Percentiles rank a stretch among this genome's conserved stretches.
These are phyloP conservation scores for Tephrocybe sp. DNA, from an alignment of 768 basidiomycete species.

Conservation along the genomic window DNA sequence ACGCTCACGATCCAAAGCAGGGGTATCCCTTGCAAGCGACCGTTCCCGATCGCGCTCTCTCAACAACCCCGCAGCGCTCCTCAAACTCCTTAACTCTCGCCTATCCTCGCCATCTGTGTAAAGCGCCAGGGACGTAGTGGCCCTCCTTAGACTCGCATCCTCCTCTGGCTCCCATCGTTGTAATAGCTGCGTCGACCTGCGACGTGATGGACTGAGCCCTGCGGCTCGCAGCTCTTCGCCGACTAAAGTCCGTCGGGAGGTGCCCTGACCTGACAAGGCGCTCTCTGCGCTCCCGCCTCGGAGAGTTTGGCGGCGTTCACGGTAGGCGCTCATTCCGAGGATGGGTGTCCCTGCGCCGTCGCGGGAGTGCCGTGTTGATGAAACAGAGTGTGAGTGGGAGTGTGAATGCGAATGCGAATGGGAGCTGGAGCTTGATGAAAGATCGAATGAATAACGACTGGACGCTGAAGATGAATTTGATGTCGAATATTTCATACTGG, in stretches of 20 bases:
- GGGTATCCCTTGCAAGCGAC: slow-evolving; percentile 6
- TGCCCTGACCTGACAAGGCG: slow-evolving; percentile 33
- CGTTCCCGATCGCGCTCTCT: slow-evolving; percentile 16
- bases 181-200: slow-evolving; percentile 18
- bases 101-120: slow-evolving; percentile 24
- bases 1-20: background rate
- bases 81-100: background rate
- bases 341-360: slow-evolving; percentile 7
- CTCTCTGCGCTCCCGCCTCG: slow-evolving; percentile 74
- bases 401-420: background rate
- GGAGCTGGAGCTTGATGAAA: slow-evolving; percentile 2
- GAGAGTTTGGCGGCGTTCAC: slow-evolving; percentile 52
- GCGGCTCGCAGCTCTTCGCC: slow-evolving; percentile 72
- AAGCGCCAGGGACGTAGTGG: slow-evolving; percentile 56
- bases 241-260: slow-evolving; percentile 50
- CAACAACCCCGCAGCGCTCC: slow-evolving; percentile 14
- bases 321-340: slow-evolving; percentile 20
- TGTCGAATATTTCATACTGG: slow-evolving; percentile 7
- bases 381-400: slow-evolving; percentile 2
- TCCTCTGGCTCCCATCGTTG: slow-evolving; percentile 12
- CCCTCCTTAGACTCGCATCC: slow-evolving; percentile 24
- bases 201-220: slow-evolving; percentile 48
- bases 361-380: background rate
- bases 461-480: slow-evolving; percentile 8
- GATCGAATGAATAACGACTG: slow-evolving; percentile 42